Base-by-base conservation (phyloP, 768 basidiomycete genomes). In the Sarcomyxa edulis region DNA sequence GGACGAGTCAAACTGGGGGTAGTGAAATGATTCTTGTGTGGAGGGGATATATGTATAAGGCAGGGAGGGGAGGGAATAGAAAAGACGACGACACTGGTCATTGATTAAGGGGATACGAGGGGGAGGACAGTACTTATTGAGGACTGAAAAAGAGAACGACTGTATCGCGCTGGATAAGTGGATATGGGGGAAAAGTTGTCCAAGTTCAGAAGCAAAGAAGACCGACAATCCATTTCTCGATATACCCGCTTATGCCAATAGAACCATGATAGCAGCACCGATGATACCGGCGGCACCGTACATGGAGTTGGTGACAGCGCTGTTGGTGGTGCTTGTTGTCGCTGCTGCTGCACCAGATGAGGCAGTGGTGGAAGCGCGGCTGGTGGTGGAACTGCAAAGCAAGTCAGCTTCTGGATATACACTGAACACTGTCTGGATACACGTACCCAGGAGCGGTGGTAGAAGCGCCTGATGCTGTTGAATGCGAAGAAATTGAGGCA, bases 251-350 rank as follows among this genome's bases (percentile, higher is more conserved):
- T 60, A 71, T 19, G 59, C 60, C 33, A 70, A 45, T 32, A 71
- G 48, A 7, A 64, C 78, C 30, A 69, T 61, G 32, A 65, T 45
- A 28, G 66, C 70, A 34, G 72, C 64, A 23, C 64, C 71, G 33
- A 71, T 50, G 33, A 58, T 39, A 11, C 68, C 69, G 36, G 61
- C 61, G 32, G 68, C 54, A 21, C 74, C 75, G 43, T 26, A 30
- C 29, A 30, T 9, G 15, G 20, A 32, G 22, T 25, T 10, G 24
- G 7, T 21, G 30, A 20, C 18, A 10, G 35, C 30, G 24, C 32
- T 39, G 39, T 12, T 4, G 25, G 40, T 15, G 18, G 32, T 7
- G 11, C 30, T 12, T 2, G 32, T n/a, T 34, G 24, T 45, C 32
- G 37, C 23, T 18, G 31, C 12, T 6, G 24, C 16, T 12, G 33